Percentiles rank a stretch among this genome's conserved stretches.
Evolutionary conservation across 345 rosid species (phyloP).

Genomic region (Geranium brycei): DNA sequence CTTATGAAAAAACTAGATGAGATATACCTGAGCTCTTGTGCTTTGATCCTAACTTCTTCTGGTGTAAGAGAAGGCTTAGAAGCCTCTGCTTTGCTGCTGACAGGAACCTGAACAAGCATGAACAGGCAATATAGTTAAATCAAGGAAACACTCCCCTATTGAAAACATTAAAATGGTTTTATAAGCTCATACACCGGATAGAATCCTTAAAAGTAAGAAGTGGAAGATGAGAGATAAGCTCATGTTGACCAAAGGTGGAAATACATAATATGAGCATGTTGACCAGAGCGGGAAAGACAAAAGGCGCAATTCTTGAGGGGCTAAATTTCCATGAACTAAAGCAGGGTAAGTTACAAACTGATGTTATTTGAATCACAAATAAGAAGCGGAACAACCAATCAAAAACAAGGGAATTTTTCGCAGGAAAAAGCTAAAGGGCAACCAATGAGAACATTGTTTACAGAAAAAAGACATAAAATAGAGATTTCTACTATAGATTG

Average conservation of each 20-base stretch:
- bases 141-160: not conserved
- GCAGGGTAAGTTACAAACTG: too few relatives aligned
- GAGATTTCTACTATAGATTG: too few relatives aligned
- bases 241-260: not conserved
- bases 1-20: not conserved
- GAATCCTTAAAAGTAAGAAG: not conserved
- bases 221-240: not conserved
- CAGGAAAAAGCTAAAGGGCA: too few relatives aligned
- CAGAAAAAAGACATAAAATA: too few relatives aligned
- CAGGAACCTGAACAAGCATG: constrained; percentile 41
- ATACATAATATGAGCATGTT: too few relatives aligned
- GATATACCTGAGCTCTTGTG: constrained; percentile 75
- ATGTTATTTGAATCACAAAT: too few relatives aligned
- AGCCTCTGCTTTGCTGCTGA: constrained; percentile 45
- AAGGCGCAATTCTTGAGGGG: not conserved
- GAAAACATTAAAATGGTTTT: not conserved
- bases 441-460: too few relatives aligned
- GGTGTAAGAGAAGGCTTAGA: constrained; percentile 76
- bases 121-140: constrained; percentile 4
- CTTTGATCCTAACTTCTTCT: constrained; percentile 76
- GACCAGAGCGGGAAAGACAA: too few relatives aligned
- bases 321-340: too few relatives aligned
- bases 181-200: not conserved
- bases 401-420: too few relatives aligned
- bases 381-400: not conserved